Evolutionary conservation across 176 grass and related monocot species (phyloP).

Genomic region (Tillandsia leiboldiana): DNA sequence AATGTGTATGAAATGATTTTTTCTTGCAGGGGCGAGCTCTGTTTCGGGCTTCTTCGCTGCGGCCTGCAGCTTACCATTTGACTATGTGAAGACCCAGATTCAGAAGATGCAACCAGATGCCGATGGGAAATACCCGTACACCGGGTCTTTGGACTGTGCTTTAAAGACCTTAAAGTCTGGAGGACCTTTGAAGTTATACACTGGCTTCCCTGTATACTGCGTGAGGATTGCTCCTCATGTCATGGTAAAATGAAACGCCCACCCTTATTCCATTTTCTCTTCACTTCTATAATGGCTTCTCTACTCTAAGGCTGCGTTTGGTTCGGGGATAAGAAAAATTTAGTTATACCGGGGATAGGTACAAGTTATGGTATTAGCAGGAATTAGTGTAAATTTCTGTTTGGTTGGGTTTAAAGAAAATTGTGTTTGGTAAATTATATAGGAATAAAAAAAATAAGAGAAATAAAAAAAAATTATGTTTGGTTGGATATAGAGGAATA

Average conservation of each 20-base stretch:
- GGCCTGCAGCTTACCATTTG: constrained; percentile 93
- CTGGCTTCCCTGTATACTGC: constrained; percentile 88
- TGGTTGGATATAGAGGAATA: too few species aligned
- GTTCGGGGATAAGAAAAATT: too few species aligned
- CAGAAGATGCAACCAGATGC: constrained; percentile 98
- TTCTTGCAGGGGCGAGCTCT: constrained; percentile 71
- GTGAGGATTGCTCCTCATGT: constrained; percentile 86
- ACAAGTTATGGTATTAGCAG: too few species aligned
- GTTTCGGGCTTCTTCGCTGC: constrained; percentile 85
- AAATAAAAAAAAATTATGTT: too few species aligned
- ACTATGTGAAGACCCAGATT: constrained; percentile 95
- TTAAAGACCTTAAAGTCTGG: constrained; percentile 75
- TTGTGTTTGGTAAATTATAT: too few species aligned
- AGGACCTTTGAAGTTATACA: constrained; percentile 88
- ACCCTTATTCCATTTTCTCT: not conserved
- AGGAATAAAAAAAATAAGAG: too few species aligned
- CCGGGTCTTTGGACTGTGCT: constrained; percentile 74
- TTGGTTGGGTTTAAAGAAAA: too few species aligned
- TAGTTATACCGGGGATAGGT: too few species aligned
- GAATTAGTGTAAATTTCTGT: too few species aligned
- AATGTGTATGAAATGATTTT: not conserved
- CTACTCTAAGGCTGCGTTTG: not conserved
- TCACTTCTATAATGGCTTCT: not conserved
- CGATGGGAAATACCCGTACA: constrained; percentile 80
- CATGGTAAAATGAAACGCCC: constrained; percentile 41